Conservation (phyloP, 2,329 filamentous ascomycete genomes). For the Knufia petricola region DNA sequence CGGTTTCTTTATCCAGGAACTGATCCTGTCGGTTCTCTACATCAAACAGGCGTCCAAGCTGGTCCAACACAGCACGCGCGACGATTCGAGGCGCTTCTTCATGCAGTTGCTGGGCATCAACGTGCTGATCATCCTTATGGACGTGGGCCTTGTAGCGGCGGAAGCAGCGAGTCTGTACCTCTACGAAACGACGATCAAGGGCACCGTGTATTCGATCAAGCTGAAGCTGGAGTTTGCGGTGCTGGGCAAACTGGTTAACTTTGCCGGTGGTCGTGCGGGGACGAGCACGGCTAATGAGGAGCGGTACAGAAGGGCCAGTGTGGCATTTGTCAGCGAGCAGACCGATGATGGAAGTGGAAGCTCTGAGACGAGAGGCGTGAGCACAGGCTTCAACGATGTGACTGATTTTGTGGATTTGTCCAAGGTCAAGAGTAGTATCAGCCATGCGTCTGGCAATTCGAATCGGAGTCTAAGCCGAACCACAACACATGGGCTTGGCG, state of each 20-base stretch:
- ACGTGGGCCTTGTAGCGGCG: slow-evolving; percentile 34
- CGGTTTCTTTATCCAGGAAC: slow-evolving; percentile 48
- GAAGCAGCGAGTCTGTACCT: slow-evolving; percentile 38
- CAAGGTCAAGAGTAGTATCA: slow-evolving; percentile 34
- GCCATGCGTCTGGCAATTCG: slow-evolving; percentile 26
- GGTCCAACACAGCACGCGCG: slow-evolving; percentile 37
- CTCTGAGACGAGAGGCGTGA: slow-evolving; percentile 6
- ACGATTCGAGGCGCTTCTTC: slow-evolving; percentile 37
- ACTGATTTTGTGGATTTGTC: slow-evolving; percentile 38
- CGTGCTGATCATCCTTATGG: slow-evolving; percentile 38
- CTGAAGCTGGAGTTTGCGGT: slow-evolving; percentile 43
- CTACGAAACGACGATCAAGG: slow-evolving; percentile 40
- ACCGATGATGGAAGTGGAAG: slow-evolving; percentile 8
- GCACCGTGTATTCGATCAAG: slow-evolving; percentile 40
- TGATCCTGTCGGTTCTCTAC: slow-evolving; percentile 45
- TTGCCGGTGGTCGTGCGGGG: slow-evolving; percentile 25
- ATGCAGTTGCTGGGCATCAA: slow-evolving; percentile 43
- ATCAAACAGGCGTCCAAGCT: slow-evolving; percentile 46
- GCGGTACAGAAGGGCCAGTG: not conserved
- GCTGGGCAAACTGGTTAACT: slow-evolving; percentile 35
- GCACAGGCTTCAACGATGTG: slow-evolving; percentile 28
- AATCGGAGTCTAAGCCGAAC: no score
- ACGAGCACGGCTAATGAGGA: not conserved
- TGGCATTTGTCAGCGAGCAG: not conserved
- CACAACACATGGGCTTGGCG: not conserved